A percentile compares a stretch with the other conserved stretches of the same genome.
Conservation (phyloP, 768 basidiomycete species). For the Tylopilus vinaceipallidus region DNA sequence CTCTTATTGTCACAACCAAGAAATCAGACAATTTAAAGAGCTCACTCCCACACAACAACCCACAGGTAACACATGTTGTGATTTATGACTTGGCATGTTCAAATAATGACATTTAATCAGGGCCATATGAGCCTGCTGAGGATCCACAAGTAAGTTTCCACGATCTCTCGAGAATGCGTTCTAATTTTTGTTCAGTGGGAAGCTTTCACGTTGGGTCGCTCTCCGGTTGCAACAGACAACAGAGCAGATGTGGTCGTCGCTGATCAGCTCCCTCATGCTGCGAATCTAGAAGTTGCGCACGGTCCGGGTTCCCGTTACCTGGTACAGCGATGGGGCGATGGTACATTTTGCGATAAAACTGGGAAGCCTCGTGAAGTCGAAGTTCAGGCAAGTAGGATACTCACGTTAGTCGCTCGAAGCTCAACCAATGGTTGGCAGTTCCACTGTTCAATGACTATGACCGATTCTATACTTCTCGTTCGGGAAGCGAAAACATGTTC, state of each 20-base stretch:
- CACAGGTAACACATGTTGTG: conserved; percentile 48
- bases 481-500: conserved; percentile 94
- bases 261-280: conserved; percentile 60
- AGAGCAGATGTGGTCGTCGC: conserved; percentile 65
- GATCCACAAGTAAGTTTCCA: conserved; percentile 68
- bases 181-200: conserved; percentile 53
- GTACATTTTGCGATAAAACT: conserved; percentile 92
- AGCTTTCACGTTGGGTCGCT: conserved; percentile 74
- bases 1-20: conserved; percentile 90
- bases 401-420: conserved; percentile 1
- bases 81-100: conserved; percentile 19
- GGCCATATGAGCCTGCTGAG: conserved; percentile 76
- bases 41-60: conserved; percentile 61
- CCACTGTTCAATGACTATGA: conserved; percentile 94
- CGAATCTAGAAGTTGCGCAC: conserved; percentile 74
- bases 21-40: conserved; percentile 96
- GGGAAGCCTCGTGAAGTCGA: conserved; percentile 86
- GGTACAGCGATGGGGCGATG: conserved; percentile 88
- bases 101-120: conserved; percentile 39
- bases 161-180: conserved; percentile 22
- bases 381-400: conserved; percentile 76
- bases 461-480: conserved; percentile 86
- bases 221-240: conserved; percentile 56
- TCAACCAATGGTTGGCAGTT: conserved; percentile 49
- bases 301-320: conserved; percentile 86